These are phyloP conservation scores for Chalciporus piperatus DNA, from an alignment of 768 basidiomycete species.

Conservation along the genomic window DNA sequence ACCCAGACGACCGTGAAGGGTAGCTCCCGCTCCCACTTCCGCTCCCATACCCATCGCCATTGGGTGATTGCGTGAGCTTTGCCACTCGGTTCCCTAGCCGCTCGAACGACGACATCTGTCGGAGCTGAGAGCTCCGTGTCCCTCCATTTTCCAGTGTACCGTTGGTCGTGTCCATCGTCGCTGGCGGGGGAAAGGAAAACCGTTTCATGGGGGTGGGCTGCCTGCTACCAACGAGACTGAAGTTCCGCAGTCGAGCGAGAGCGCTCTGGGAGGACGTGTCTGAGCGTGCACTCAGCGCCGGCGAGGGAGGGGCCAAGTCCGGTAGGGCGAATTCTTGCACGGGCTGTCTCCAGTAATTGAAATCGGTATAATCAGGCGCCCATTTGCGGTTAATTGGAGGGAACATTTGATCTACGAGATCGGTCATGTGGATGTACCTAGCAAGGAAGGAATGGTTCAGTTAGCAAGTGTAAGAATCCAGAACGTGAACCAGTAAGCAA, in stretches of 20 bases:
- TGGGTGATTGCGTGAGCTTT: slow-evolving; percentile 44
- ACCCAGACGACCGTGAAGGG: slow-evolving; percentile 52
- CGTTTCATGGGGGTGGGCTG: slow-evolving; percentile 30
- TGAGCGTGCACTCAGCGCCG: slow-evolving; percentile 90
- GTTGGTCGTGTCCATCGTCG: slow-evolving; percentile 11
- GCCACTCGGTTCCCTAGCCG: slow-evolving; percentile 58
- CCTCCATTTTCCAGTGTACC: slow-evolving; percentile 8
- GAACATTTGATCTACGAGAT: slow-evolving; percentile 99
- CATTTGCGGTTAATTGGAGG: slow-evolving; percentile 90
- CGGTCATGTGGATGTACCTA: slow-evolving; percentile 98
- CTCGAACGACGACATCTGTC: slow-evolving; percentile 78
- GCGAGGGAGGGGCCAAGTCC: slow-evolving; percentile 82
- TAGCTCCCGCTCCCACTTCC: slow-evolving; percentile 48
- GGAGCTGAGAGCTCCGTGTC: slow-evolving; percentile 44
- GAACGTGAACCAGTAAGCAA: neutral
- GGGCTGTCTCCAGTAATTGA: slow-evolving; percentile 92
- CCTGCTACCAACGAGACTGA: slow-evolving; percentile 64
- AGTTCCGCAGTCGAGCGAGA: slow-evolving; percentile 70
- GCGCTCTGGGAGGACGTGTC: slow-evolving; percentile 77
- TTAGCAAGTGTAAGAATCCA: neutral
- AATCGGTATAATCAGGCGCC: slow-evolving; percentile 91
- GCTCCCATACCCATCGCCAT: slow-evolving; percentile 20
- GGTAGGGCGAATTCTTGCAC: slow-evolving; percentile 78
- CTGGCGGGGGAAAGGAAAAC: slow-evolving; percentile 26
- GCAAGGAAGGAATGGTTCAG: neutral